A percentile compares a stretch with the other conserved stretches of the same genome.
These are phyloP conservation scores for Crithidia brevicula DNA, from an alignment of 208 protist species.

Conservation along the genomic window DNA sequence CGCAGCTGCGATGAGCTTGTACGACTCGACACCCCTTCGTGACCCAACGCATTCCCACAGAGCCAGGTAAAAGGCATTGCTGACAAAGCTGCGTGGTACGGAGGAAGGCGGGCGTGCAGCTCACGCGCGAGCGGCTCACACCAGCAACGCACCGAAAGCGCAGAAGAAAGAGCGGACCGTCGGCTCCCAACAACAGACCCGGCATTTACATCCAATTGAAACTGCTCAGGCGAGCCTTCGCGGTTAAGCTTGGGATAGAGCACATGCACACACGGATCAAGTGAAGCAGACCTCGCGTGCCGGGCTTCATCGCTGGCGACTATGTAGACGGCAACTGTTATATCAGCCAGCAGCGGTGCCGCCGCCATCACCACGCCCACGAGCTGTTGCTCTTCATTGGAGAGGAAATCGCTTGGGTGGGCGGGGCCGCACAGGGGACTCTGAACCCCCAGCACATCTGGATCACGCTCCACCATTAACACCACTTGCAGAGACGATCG, in stretches of 20 bases:
- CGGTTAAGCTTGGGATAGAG: constrained; percentile 25
- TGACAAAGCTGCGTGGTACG: constrained; percentile 28
- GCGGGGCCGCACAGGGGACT: constrained; percentile 67
- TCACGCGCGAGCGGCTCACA: constrained; percentile 16
- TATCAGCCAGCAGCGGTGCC: constrained; percentile 47
- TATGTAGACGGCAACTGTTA: constrained; percentile 58
- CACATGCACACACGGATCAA: constrained; percentile 13
- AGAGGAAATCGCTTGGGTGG: constrained; percentile 59
- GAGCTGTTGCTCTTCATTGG: constrained; percentile 67
- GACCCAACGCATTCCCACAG: no score
- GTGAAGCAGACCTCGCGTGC: no score
- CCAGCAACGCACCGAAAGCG: constrained; percentile 20
- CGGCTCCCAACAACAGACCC: background rate
- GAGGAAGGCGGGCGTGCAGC: constrained; percentile 11
- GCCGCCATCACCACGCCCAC: constrained; percentile 66
- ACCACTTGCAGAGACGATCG: constrained; percentile 44
- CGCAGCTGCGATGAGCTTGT: background rate
- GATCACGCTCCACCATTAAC: constrained; percentile 51
- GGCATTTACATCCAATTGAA: background rate
- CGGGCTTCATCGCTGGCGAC: no score
- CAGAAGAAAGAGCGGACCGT: no score
- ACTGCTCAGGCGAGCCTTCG: background rate
- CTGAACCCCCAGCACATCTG: constrained; percentile 44
- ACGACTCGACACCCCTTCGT: background rate
- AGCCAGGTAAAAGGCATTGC: constrained; percentile 16